These are phyloP conservation scores for Tribonema minus DNA, from an alignment of 108 stramenopile species.

Conservation along the genomic window DNA sequence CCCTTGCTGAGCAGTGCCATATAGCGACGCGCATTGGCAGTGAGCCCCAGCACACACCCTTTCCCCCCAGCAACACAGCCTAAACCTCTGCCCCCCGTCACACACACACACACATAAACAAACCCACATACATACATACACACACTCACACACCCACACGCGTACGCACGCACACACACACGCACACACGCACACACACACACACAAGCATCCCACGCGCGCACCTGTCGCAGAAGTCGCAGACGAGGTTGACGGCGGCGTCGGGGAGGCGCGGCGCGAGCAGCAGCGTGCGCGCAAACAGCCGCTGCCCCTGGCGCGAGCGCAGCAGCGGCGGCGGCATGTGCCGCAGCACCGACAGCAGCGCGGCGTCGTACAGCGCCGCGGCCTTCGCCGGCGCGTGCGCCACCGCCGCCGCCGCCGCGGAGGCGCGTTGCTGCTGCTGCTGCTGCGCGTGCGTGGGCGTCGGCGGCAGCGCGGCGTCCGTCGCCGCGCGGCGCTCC, in stretches of 20 bases:
- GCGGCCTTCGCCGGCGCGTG: not conserved
- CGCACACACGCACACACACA: not conserved
- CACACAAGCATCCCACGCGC: not conserved
- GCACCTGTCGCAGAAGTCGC: slow-evolving; percentile 5
- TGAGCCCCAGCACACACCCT: no score
- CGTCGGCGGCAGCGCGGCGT: not conserved
- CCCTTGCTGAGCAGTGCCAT: no score
- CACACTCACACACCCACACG: no score
- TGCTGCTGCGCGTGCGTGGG: not conserved
- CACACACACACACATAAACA: no score
- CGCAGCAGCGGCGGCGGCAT: slow-evolving; percentile 8
- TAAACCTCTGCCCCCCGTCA: no score
- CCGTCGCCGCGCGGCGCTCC: not conserved
- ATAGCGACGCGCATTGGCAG: no score
- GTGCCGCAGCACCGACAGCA: not conserved
- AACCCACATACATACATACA: no score
- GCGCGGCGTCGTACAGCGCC: slow-evolving; percentile 18
- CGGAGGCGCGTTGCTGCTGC: not conserved
- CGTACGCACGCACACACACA: not conserved
- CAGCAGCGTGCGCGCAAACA: slow-evolving; percentile 18
- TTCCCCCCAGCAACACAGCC: no score
- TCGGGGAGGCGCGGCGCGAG: slow-evolving; percentile 5
- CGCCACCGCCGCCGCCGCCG: not conserved
- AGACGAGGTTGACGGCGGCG: slow-evolving; percentile 16
- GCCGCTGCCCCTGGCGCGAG: slow-evolving; percentile 1